Evolutionary conservation across 1,139 yeast genomes (phyloP).

Genomic region (Kodamaea anthophila): DNA sequence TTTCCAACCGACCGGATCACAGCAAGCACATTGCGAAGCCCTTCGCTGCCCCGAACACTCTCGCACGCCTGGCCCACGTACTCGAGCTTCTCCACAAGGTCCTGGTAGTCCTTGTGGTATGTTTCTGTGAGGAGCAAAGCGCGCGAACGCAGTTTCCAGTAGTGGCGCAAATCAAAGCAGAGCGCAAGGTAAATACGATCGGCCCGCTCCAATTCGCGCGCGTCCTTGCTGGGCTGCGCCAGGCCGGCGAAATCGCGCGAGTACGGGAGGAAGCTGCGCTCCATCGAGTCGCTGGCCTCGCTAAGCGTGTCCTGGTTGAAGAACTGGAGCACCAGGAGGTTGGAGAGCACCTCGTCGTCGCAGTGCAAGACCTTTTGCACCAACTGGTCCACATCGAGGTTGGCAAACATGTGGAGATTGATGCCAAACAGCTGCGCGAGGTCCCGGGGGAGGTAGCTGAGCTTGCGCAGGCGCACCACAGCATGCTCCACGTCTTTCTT

Average conservation of each 20-base stretch:
- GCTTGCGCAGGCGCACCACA: slow-evolving; percentile 32
- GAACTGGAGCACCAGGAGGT: slow-evolving; percentile 73
- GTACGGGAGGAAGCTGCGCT: slow-evolving; percentile 69
- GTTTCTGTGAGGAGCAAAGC: slow-evolving; percentile 64
- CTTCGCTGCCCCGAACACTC: slow-evolving; percentile 55
- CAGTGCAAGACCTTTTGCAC: slow-evolving; percentile 65
- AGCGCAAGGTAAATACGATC: slow-evolving; percentile 76
- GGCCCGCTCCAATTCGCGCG: slow-evolving; percentile 66
- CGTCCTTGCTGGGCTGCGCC: slow-evolving; percentile 51
- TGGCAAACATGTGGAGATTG: slow-evolving; percentile 75
- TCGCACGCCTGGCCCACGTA: slow-evolving; percentile 63
- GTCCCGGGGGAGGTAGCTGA: slow-evolving; percentile 70
- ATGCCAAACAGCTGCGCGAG: slow-evolving; percentile 84
- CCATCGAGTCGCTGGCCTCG: slow-evolving; percentile 62
- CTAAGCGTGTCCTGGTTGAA: slow-evolving; percentile 66
- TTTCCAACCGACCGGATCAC: slow-evolving; percentile 84
- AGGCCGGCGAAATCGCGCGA: slow-evolving; percentile 41
- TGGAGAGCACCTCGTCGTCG: slow-evolving; percentile 61
- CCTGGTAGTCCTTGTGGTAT: slow-evolving; percentile 69
- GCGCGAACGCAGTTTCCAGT: slow-evolving; percentile 85
- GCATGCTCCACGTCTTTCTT: slow-evolving; percentile 19
- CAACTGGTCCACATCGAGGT: slow-evolving; percentile 54
- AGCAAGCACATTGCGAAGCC: slow-evolving; percentile 61
- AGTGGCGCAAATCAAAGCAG: slow-evolving; percentile 68
- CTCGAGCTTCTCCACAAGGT: slow-evolving; percentile 56